These are phyloP conservation scores for Cochlearia excelsa DNA, from an alignment of 345 rosid genomes.

Conservation along the genomic window DNA sequence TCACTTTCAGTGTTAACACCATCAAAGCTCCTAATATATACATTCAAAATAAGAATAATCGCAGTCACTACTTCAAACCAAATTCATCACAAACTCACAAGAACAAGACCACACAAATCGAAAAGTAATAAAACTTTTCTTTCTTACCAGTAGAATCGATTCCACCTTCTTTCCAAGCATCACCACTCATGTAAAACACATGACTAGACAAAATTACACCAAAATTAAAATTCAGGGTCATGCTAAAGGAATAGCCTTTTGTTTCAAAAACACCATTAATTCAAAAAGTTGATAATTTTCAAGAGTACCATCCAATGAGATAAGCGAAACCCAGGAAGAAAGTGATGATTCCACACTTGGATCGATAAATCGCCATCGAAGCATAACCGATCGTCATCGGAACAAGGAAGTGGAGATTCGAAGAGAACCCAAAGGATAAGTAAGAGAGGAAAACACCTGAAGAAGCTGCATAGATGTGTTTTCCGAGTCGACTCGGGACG, in stretches of 20 bases:
- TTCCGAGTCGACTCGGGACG: slow-evolving; percentile 57
- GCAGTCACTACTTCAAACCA: slow-evolving; percentile 2
- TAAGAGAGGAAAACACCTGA: slow-evolving; percentile 73
- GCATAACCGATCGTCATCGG: slow-evolving; percentile 78
- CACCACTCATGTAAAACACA: slow-evolving; percentile 98
- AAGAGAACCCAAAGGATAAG: slow-evolving; percentile 86
- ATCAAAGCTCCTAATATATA: slow-evolving; percentile 71
- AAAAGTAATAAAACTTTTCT: no score
- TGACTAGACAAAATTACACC: slow-evolving; percentile 52
- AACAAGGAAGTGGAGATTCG: slow-evolving; percentile 85
- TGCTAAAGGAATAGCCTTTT: slow-evolving; percentile 8
- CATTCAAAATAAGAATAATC: not conserved
- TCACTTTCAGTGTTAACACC: slow-evolving; percentile 91
- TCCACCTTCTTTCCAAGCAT: slow-evolving; percentile 99
- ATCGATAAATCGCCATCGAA: slow-evolving; percentile 67
- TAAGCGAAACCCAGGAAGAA: slow-evolving; percentile 75
- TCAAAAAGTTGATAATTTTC: not conserved
- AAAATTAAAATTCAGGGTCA: not conserved
- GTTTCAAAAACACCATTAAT: not conserved
- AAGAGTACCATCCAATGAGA: slow-evolving; percentile 79
- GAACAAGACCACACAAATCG: not conserved
- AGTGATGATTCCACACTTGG: slow-evolving; percentile 68
- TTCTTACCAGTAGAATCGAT: slow-evolving; percentile 85
- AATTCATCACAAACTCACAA: slow-evolving; percentile 5
- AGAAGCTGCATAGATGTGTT: slow-evolving; percentile 60